These are phyloP conservation scores for Schizothecium vesticola DNA, from an alignment of 495 filamentous ascomycete genomes.

Conservation along the genomic window DNA sequence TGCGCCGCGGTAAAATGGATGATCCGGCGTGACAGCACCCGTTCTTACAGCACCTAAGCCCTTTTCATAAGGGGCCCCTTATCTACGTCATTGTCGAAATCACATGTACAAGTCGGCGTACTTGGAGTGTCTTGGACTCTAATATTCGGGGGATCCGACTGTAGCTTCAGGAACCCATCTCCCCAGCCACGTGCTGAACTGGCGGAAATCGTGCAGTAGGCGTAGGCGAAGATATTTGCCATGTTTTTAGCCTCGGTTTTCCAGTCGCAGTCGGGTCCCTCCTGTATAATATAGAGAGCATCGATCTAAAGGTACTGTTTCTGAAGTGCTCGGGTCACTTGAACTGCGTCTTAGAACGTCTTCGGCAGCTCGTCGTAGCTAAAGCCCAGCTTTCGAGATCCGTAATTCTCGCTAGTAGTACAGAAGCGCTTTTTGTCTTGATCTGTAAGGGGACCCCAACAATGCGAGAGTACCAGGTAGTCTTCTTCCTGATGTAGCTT, in stretches of 20 bases:
- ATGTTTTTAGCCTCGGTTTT: conserved; percentile 14
- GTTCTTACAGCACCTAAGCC: conserved; percentile 15
- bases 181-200: conserved; percentile 7
- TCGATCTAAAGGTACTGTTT: conserved; percentile 28
- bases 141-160: conserved; percentile 4
- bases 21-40: conserved; percentile 12
- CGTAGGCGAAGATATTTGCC: conserved; percentile 15
- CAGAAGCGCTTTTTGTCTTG: conserved; percentile 7
- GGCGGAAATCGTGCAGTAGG: conserved; percentile 15
- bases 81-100: conserved; percentile 13
- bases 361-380: conserved; percentile 10
- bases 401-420: conserved; percentile 3
- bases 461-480: conserved; percentile 13
- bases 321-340: conserved; percentile 13
- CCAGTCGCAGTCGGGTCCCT: conserved; percentile 17
- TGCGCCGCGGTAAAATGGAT: conserved; percentile 14
- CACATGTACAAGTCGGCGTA: neutral
- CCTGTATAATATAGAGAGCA: conserved; percentile 26
- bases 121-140: neutral
- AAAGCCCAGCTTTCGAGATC: conserved; percentile 7
- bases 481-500: conserved; percentile 1
- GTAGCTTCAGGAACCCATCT: conserved; percentile 9
- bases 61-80: conserved; percentile 3
- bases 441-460: conserved; percentile 7
- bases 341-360: conserved; percentile 17